phyloP scores from a whole-genome alignment of 441 rosid species.

The Populus tomentosa region DNA sequence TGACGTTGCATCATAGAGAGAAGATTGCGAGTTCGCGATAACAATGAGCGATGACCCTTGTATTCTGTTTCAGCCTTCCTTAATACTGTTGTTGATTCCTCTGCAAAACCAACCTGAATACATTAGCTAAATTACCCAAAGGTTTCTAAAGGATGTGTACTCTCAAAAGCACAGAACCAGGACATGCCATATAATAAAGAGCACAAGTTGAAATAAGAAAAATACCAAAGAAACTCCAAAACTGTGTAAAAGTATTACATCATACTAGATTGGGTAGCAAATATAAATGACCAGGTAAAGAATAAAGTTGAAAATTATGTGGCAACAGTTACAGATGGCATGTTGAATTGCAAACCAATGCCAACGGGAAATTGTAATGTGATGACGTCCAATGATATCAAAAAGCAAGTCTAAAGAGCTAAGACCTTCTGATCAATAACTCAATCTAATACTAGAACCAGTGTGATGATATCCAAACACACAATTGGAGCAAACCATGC shows the following conservation, averaged over 20 bases:
- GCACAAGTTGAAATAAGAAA: neutral
- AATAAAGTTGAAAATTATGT: neutral
- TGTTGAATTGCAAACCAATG: neutral
- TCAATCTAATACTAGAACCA: neutral
- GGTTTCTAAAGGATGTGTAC: neutral
- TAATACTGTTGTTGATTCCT: constrained; percentile 79
- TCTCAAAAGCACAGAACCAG: neutral
- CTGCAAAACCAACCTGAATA: constrained; percentile 32
- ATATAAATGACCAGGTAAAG: neutral
- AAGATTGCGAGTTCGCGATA: constrained; percentile 75
- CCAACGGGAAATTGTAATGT: neutral
- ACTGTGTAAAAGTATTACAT: neutral
- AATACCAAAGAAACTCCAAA: neutral
- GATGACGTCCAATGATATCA: neutral
- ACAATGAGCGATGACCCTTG: constrained; percentile 81
- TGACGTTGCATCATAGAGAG: constrained; percentile 95
- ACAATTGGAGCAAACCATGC: neutral
- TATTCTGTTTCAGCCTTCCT: constrained; percentile 90
- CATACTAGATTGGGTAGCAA: neutral
- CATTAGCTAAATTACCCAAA: constrained; percentile 2
- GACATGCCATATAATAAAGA: neutral
- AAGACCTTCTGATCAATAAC: neutral
- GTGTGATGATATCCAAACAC: neutral
- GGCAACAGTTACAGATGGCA: neutral
- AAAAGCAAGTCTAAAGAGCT: neutral